phyloP scores from a whole-genome alignment of 2,329 filamentous ascomycete genomes.

The Zymoseptoria crescenta region DNA sequence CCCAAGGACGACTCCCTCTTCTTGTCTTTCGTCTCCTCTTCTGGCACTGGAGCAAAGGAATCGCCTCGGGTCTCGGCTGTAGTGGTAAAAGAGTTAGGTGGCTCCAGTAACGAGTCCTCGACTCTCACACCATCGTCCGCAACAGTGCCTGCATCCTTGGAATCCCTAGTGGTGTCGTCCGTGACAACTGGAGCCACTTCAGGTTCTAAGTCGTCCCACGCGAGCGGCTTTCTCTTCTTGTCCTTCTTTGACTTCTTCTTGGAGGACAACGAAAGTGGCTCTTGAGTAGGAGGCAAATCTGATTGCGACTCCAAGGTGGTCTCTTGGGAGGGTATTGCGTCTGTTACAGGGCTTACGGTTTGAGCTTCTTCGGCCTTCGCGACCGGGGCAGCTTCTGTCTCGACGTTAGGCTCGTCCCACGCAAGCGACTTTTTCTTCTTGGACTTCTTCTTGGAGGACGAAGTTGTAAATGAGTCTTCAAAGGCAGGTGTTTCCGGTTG shows the following conservation, averaged over 20 bases:
- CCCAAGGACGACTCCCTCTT: neutral
- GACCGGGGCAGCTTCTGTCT: neutral
- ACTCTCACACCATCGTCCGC: neutral
- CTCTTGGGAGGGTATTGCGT: neutral
- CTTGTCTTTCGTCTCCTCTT: slow-evolving; percentile 24
- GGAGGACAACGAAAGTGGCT: slow-evolving; percentile 1
- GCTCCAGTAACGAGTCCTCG: neutral
- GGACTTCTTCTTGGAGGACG: slow-evolving; percentile 29
- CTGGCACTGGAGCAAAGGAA: slow-evolving; percentile 1
- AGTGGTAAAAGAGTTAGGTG: neutral
- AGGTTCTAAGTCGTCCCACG: slow-evolving; percentile 3
- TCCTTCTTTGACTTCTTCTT: slow-evolving; percentile 35
- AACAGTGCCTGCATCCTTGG: neutral
- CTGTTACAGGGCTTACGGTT: neutral
- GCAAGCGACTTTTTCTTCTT: slow-evolving; percentile 27
- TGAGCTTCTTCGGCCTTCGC: neutral
- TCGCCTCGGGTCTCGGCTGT: neutral
- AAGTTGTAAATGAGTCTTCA: slow-evolving; percentile 1
- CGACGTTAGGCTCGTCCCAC: slow-evolving; percentile 3
- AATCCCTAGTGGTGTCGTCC: neutral
- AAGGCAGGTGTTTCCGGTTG: neutral
- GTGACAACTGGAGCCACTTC: neutral
- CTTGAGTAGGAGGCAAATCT: neutral
- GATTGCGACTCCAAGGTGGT: neutral
- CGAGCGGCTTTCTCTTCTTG: slow-evolving; percentile 27